These are phyloP conservation scores for Rhizomucor miehei DNA, from an alignment of 371 early-diverging fungal genomes.

Conservation along the genomic window DNA sequence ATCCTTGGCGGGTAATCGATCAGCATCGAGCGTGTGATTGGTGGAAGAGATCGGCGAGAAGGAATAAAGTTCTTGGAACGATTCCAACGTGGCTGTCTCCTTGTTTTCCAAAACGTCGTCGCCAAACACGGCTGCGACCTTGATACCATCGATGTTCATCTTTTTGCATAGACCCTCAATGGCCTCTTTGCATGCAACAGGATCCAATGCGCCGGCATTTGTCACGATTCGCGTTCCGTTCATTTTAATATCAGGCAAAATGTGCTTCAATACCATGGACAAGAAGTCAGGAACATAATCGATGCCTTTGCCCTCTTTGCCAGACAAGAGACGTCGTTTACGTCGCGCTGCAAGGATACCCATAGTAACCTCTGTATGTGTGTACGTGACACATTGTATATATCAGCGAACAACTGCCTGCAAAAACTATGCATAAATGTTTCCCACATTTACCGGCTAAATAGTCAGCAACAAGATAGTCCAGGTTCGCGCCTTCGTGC, in stretches of 20 bases:
- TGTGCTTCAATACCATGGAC: slow-evolving; percentile 48
- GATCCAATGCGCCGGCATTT: slow-evolving; percentile 76
- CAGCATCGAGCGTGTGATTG: slow-evolving; percentile 45
- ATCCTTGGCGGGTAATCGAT: slow-evolving; percentile 45
- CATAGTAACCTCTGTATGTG: slow-evolving; percentile 64
- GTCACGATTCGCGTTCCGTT: slow-evolving; percentile 68
- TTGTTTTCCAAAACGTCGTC: slow-evolving; percentile 56
- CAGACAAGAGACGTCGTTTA: slow-evolving; percentile 41
- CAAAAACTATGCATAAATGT: no score
- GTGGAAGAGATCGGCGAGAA: slow-evolving; percentile 48
- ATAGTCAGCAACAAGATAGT: slow-evolving; percentile 73
- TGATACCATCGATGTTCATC: slow-evolving; percentile 42
- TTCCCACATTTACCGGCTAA: slow-evolving; percentile 47
- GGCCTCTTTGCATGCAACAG: slow-evolving; percentile 64
- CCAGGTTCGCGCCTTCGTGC: slow-evolving; percentile 62
- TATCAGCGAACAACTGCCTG: no score
- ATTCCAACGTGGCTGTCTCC: slow-evolving; percentile 20
- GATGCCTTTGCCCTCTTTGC: slow-evolving; percentile 54
- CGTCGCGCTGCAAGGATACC: slow-evolving; percentile 68
- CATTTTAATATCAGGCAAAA: slow-evolving; percentile 54
- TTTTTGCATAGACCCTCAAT: slow-evolving; percentile 57
- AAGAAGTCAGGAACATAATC: slow-evolving; percentile 66
- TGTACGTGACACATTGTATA: no score
- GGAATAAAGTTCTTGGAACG: slow-evolving; percentile 38
- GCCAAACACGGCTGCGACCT: slow-evolving; percentile 69